These are phyloP conservation scores for Boletus semigastroideus DNA, from an alignment of 1,284 basidiomycete genomes.

Conservation along the genomic window DNA sequence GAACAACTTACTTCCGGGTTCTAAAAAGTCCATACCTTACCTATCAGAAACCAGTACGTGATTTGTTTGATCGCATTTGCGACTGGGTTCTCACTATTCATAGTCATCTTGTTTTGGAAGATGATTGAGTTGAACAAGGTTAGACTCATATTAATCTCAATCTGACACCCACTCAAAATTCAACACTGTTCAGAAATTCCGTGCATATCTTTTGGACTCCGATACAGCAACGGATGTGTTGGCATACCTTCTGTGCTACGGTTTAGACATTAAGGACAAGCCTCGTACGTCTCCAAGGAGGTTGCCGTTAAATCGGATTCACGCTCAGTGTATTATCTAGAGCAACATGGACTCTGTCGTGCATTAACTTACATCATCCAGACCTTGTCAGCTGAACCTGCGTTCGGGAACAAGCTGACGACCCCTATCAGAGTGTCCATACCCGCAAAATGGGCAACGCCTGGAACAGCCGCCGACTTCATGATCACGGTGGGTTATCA, in stretches of 20 bases:
- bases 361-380: conserved; percentile 91
- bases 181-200: conserved; percentile 70
- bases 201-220: conserved; percentile 75
- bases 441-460: conserved; percentile 71
- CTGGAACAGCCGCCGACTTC: conserved; percentile 82
- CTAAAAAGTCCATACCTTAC: conserved; percentile 77
- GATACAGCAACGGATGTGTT: conserved; percentile 76
- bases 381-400: conserved; percentile 80
- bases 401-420: conserved; percentile 70
- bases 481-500: conserved; percentile 70
- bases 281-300: conserved; percentile 58
- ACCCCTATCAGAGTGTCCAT: conserved; percentile 62
- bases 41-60: conserved; percentile 75
- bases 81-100: conserved; percentile 7
- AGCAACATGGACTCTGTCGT: conserved; percentile 89
- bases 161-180: background rate
- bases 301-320: conserved; percentile 4
- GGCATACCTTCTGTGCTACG: conserved; percentile 75
- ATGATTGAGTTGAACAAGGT: conserved; percentile 90
- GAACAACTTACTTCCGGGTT: conserved; percentile 80
- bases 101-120: conserved; percentile 89
- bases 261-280: conserved; percentile 86
- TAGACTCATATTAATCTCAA: conserved; percentile 9
- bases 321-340: conserved; percentile 39
- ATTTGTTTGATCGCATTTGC: conserved; percentile 1